Conservation (phyloP, 495 filamentous ascomycete species). For the Podospora bellae-mahoneyi region DNA sequence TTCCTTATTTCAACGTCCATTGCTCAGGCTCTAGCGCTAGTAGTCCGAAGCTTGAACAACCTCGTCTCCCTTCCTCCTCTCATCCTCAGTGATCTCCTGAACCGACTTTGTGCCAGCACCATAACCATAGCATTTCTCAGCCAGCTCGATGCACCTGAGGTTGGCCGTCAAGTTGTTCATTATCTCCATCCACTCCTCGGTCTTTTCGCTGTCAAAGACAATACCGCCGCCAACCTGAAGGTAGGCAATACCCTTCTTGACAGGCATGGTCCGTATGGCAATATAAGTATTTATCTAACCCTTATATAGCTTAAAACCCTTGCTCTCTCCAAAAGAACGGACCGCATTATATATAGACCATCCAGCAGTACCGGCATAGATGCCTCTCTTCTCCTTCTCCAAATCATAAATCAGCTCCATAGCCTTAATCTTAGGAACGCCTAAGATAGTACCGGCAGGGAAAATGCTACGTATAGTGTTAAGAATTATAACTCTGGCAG, state of each 20-base stretch:
- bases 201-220: conserved; percentile 89
- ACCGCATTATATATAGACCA: conserved; percentile 72
- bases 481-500: too few species aligned
- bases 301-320: conserved; percentile 37
- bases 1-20: too few species aligned
- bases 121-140: conserved; percentile 65
- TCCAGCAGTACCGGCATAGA: conserved; percentile 93
- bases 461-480: conserved; percentile 84
- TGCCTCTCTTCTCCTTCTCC: conserved; percentile 86
- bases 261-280: conserved; percentile 91
- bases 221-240: conserved; percentile 96
- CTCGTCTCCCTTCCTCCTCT: conserved; percentile 35
- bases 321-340: conserved; percentile 42
- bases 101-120: conserved; percentile 31
- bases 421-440: conserved; percentile 90
- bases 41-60: conserved; percentile 24
- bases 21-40: conserved; percentile 22
- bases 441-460: conserved; percentile 89
- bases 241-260: conserved; percentile 88
- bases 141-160: conserved; percentile 77
- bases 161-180: conserved; percentile 93
- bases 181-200: conserved; percentile 95
- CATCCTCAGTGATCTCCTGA: conserved; percentile 36
- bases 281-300: conserved; percentile 99
- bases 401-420: conserved; percentile 98